Evolutionary conservation across 305 asterid genomes (phyloP).

Genomic region (Fraxinus velutina): DNA sequence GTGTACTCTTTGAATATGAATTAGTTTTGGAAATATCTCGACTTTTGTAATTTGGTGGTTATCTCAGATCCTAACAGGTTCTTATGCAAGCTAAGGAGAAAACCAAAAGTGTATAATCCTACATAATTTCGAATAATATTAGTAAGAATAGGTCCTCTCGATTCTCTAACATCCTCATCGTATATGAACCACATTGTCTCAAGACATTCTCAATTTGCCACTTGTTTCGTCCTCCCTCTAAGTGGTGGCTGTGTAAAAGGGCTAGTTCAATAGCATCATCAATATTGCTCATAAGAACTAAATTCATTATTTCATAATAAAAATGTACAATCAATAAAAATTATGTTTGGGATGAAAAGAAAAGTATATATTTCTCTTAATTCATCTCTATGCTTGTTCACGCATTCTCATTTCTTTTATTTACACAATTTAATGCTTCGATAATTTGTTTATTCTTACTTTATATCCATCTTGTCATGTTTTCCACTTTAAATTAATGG

Average conservation of each 20-base stretch:
- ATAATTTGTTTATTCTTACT: slow-evolving; percentile 18
- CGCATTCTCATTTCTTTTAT: background rate
- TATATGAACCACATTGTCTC: background rate
- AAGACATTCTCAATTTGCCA: background rate
- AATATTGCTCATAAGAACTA: too few relatives aligned
- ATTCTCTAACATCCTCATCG: background rate
- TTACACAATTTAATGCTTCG: background rate
- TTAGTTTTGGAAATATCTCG: background rate
- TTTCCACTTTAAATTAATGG: slow-evolving; percentile 33
- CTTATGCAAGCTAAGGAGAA: background rate
- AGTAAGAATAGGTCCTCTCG: background rate
- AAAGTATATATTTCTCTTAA: background rate
- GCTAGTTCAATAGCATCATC: background rate
- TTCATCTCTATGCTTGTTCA: background rate
- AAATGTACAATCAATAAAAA: background rate
- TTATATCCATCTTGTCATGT: slow-evolving; percentile 56
- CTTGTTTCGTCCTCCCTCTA: background rate
- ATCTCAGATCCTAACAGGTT: background rate
- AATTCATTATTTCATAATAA: too few relatives aligned
- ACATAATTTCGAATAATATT: too few relatives aligned
- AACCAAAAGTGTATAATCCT: background rate
- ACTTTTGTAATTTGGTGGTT: background rate
- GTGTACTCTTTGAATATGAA: background rate
- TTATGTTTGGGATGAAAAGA: background rate
- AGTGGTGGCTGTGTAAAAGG: background rate